Evolutionary conservation across 2,329 filamentous ascomycete species (phyloP), one percentile per base, ranked within the genome.

Genomic region (Aspergillus niger): DNA sequence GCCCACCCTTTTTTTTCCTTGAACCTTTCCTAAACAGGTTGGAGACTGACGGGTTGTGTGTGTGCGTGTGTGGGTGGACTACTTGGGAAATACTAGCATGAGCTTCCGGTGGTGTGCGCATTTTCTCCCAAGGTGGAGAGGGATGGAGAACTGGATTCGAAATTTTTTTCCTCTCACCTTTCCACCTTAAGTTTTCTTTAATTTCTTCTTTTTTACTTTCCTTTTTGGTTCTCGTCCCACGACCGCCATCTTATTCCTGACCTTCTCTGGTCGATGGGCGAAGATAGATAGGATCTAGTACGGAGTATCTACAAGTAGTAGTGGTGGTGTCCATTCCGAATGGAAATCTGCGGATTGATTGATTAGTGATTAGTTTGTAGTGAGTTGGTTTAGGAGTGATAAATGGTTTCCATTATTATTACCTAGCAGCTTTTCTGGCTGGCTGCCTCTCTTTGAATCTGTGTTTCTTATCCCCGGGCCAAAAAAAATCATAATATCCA

Each of bases 391-490:
- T 53, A 60, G 57, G 30, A 54, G 47, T 55, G 55, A 28, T 50
- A 36, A 52, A 50, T 59, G 62, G 60, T 62, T 65, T 61, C 55
- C 56, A 61, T 49, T 55, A 56, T 44, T 55, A 43, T 44, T 55
- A 22, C 30, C 15, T 39, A 30, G 53, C 39, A 20, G n/a, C 39
- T 47, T 30, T 24, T 58, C n/a, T 32, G 20, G 22, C 24, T 32
- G 20, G 22, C 48, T 36, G 26, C 20, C 43, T 49, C 55, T 38
- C 32, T 36, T 10, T 30, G 44, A 52, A 20, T 55, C 39, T 47
- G 53, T n/a, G 15, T 49, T 62, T 60, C 51, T 62, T 65, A 62
- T 65, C 60, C 59, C 61, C 62, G 65, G 65, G 65, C 61, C 65
- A 55, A 57, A 60, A 60, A 62, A 62, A 59, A 61, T 54, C 58